Evolutionary conservation across 495 filamentous ascomycete genomes (phyloP).

Genomic region (Trichoderma erinaceum): DNA sequence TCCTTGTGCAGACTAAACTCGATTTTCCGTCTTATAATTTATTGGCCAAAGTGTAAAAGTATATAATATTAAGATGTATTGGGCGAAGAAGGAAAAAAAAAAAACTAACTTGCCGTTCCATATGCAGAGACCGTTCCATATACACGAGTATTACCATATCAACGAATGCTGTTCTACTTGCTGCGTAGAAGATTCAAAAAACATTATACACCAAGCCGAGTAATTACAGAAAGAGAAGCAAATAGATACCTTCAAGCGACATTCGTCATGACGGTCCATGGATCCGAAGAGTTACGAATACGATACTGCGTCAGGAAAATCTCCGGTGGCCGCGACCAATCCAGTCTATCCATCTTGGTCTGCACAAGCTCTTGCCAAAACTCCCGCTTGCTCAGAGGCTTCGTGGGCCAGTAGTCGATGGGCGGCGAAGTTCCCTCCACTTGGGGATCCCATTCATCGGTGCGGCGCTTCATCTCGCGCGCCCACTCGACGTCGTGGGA

Average conservation of each 20-base stretch:
- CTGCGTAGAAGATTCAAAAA: not conserved
- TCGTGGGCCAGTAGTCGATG: not conserved
- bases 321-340: constrained; percentile 8
- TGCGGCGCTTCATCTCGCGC: constrained; percentile 16
- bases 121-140: too few relatives aligned
- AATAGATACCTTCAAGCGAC: constrained; percentile 24
- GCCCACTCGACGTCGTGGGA: constrained; percentile 32
- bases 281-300: constrained; percentile 4
- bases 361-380: not conserved
- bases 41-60: too few relatives aligned
- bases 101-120: too few relatives aligned
- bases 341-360: constrained; percentile 14
- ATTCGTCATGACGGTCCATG: constrained; percentile 10
- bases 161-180: too few relatives aligned
- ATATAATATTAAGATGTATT: too few relatives aligned
- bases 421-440: not conserved
- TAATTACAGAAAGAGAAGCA: too few relatives aligned
- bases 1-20: too few relatives aligned
- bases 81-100: too few relatives aligned
- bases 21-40: too few relatives aligned
- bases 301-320: constrained; percentile 15
- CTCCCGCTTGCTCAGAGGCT: not conserved
- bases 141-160: too few relatives aligned
- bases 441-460: not conserved
- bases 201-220: too few relatives aligned